Evolutionary conservation across 345 rosid species (phyloP), one percentile per base, ranked within the genome.

Genomic region (Bruguiera sexangula): DNA sequence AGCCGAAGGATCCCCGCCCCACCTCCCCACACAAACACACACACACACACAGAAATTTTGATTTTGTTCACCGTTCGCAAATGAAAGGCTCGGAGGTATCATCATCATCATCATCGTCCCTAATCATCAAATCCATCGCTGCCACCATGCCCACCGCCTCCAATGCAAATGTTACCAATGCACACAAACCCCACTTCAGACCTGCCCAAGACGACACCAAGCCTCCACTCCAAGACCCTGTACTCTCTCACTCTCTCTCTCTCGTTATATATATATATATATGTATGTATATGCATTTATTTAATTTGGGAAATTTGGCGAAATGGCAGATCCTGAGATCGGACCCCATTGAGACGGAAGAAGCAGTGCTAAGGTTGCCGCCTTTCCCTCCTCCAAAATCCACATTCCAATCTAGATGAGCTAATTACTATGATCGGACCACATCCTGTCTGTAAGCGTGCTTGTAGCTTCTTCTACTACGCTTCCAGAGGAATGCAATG

Each of bases 221-320:
- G 66, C 92, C 95, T 65, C 69, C 83, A 37, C 89, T 91, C 65
- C 88, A 85, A 70, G 97, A 91, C 62, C 92, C 95, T 0, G 95
- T 91, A 81, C 74, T 24, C 34, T 21, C 36, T 55, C 6, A 32
- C 63, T 60, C 68, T 71, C 24, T 66, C 24, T 65, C 70, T 56
- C 67, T 11, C 36, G 24, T 24, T 52, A 16, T 52, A 52, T 52
- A 51, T 51, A 52, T 5, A 52, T 19, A 19, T n/a, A n/a, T 13
- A 6, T 26, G 6, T 24, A 6, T 11, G 6, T 1, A 53, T 11
- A 53, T 52, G n/a, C 46, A 4, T n/a, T 60, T 34, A 37, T 2
- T 18, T 51, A 8, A 6, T 36, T 18, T 62, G 4, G 8, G 3
- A 19, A 48, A 32, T 54, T 18, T 60, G 15, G 22, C 2, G 20